Evolutionary conservation across 2,329 filamentous ascomycete species (phyloP).

Genomic region (Xylariaceae sp.): DNA sequence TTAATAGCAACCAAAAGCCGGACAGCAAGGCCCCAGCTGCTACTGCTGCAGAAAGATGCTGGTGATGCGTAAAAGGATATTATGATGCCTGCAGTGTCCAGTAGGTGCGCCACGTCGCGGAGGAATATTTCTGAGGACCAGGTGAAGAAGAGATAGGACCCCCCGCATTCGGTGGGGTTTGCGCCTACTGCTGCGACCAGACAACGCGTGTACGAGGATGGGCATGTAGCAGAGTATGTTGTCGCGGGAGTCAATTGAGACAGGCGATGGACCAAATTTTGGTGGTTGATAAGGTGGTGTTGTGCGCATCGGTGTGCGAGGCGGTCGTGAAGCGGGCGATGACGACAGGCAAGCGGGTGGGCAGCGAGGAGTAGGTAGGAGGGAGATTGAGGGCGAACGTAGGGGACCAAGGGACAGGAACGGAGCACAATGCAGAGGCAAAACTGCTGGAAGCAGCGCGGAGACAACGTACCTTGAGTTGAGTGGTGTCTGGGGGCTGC

Average conservation of each 20-base stretch:
- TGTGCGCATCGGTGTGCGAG: slow-evolving; percentile 13
- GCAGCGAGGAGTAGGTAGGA: neutral
- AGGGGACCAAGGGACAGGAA: slow-evolving; percentile 13
- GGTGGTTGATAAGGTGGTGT: slow-evolving; percentile 16
- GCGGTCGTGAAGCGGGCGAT: slow-evolving; percentile 27
- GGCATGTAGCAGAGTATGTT: slow-evolving; percentile 8
- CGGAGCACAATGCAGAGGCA: neutral
- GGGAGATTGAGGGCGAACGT: slow-evolving; percentile 12
- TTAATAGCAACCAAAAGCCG: no score
- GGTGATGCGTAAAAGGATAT: no score
- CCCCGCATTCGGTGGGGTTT: slow-evolving; percentile 32
- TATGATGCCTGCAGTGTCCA: neutral
- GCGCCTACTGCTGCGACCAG: slow-evolving; percentile 26
- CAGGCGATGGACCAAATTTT: slow-evolving; percentile 12
- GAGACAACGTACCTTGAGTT: slow-evolving; percentile 1
- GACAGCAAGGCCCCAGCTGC: no score
- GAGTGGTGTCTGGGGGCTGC: neutral
- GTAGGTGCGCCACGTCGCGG: neutral
- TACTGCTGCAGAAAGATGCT: no score
- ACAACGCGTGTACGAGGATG: slow-evolving; percentile 21
- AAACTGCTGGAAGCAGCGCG: neutral
- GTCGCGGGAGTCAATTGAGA: slow-evolving; percentile 25
- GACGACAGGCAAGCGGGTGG: slow-evolving; percentile 24
- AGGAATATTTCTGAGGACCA: slow-evolving; percentile 10
- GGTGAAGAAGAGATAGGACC: slow-evolving; percentile 20